Evolutionary conservation across 75 land plant species (phyloP).

Genomic region (Cupressus sempervirens): DNA sequence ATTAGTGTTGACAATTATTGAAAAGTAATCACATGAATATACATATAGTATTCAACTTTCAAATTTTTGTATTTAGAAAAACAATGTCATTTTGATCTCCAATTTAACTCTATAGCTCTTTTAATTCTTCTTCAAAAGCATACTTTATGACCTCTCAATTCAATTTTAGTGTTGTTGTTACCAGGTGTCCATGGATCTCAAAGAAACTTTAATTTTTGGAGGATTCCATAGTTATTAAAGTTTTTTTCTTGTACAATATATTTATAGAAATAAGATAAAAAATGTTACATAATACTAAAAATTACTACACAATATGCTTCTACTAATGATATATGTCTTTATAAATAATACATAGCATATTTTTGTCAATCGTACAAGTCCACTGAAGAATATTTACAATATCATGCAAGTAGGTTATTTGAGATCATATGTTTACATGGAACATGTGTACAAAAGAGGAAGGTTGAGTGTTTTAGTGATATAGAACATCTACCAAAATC

Average conservation of each 20-base stretch:
- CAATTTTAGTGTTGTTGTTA: slow-evolving; percentile 81
- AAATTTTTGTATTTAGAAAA: not conserved
- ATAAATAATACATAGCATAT: not conserved
- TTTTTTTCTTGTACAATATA: slow-evolving; percentile 55
- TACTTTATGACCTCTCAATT: slow-evolving; percentile 66
- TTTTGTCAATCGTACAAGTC: not conserved
- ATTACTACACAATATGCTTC: not conserved
- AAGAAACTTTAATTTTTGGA: slow-evolving; percentile 66
- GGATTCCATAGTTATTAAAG: slow-evolving; percentile 69
- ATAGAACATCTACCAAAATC: too few species aligned
- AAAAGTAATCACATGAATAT: not conserved
- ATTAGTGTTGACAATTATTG: not conserved
- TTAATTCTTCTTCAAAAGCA: slow-evolving; percentile 57
- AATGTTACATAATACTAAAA: not conserved
- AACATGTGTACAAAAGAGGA: not conserved
- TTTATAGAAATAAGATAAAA: not conserved
- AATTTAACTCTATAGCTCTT: slow-evolving; percentile 43
- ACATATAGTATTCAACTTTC: not conserved
- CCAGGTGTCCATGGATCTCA: slow-evolving; percentile 89
- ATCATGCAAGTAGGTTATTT: not conserved
- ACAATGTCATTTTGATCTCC: not conserved
- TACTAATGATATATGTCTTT: not conserved
- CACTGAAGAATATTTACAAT: not conserved
- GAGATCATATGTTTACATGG: not conserved
- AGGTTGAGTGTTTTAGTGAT: not conserved